Conservation (phyloP, 306 rosid species). For the Chamaecrista fasciculata region DNA sequence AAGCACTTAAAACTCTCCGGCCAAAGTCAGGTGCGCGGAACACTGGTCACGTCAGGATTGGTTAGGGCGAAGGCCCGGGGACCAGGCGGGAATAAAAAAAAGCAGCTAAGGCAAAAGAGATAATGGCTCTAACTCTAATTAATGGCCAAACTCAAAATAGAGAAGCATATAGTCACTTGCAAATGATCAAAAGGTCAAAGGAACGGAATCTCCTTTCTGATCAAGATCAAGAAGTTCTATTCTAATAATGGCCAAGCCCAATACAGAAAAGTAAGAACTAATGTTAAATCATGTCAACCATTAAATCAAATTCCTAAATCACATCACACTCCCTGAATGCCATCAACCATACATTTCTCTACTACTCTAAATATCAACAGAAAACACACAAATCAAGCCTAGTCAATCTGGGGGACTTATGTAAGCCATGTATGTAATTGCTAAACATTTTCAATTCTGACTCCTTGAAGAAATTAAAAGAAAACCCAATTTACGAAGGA, state of each 20-base stretch:
- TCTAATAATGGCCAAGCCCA: neutral
- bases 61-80: too few species aligned
- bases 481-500: neutral
- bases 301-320: neutral
- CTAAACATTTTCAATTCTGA: neutral
- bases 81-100: too few species aligned
- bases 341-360: neutral
- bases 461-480: neutral
- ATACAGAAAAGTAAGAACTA: neutral
- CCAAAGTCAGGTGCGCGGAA: too few species aligned
- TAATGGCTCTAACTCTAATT: neutral
- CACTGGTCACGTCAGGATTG: too few species aligned
- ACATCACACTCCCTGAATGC: neutral
- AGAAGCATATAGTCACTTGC: too few species aligned
- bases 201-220: conserved; percentile 2
- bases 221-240: too few species aligned
- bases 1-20: neutral
- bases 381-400: neutral
- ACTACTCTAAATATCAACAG: neutral
- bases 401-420: conserved; percentile 13
- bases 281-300: neutral
- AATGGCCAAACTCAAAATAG: neutral
- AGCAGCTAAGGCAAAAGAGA: neutral
- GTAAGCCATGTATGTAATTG: neutral
- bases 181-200: neutral